Evolutionary conservation across 352 stramenopile species (phyloP).

Genomic region (Plasmopara muralis): DNA sequence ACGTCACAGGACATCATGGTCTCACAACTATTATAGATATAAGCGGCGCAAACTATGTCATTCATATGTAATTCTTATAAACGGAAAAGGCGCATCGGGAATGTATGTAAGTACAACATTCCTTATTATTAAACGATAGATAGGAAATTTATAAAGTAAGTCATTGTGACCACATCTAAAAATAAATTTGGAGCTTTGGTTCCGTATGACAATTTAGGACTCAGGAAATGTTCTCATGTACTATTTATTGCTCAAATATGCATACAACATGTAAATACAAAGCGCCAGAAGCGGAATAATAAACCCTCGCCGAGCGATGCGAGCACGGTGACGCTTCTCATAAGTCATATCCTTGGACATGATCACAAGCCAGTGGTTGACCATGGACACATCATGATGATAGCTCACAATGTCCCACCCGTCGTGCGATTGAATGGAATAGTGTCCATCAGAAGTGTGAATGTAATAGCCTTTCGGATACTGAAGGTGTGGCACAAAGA

Average conservation of each 20-base stretch:
- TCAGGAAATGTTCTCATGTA: too few species aligned
- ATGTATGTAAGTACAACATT: too few species aligned
- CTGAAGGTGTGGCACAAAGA: slow-evolving; percentile 74
- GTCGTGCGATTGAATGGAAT: slow-evolving; percentile 37
- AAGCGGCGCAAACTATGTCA: too few species aligned
- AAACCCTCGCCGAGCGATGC: slow-evolving; percentile 16
- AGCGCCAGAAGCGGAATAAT: slow-evolving; percentile 17
- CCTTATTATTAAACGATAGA: too few species aligned
- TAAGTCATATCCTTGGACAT: slow-evolving; percentile 38
- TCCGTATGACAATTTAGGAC: too few species aligned
- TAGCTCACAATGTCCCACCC: slow-evolving; percentile 59
- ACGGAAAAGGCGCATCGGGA: too few species aligned
- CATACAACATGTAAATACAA: slow-evolving; percentile 25
- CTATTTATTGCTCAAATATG: background rate
- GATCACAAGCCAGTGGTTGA: slow-evolving; percentile 36
- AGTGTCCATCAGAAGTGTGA: slow-evolving; percentile 50
- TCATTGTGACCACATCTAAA: too few species aligned
- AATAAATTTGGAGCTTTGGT: too few species aligned
- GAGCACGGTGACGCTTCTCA: slow-evolving; percentile 20
- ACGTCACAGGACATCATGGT: too few species aligned
- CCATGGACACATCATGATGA: slow-evolving; percentile 37
- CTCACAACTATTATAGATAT: too few species aligned
- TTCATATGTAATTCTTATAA: too few species aligned
- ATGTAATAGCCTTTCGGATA: slow-evolving; percentile 62
- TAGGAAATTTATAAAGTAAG: too few species aligned